Evolutionary conservation across 352 stramenopile species (phyloP), one percentile per base, ranked within the genome.

Genomic region (Nothophytophthora sp.): DNA sequence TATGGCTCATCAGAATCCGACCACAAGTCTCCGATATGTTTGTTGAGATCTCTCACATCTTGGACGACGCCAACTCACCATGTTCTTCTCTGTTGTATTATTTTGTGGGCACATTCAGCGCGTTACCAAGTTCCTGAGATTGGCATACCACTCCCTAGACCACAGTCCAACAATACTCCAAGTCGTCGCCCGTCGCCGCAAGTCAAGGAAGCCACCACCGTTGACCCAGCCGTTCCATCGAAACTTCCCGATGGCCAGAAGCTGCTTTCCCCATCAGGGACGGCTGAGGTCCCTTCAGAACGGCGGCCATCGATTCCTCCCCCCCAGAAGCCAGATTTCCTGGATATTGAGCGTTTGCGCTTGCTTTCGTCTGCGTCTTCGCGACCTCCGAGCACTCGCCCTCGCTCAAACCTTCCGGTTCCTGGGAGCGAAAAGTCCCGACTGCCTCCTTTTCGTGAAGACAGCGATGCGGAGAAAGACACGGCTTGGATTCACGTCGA

Each of bases 401-500:
- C 59, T 40, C 28, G 30, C 5, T 67, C 64, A 4, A 63, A 71
- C 5, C 20, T 67, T 15, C 36, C 59, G 4, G 13, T 13, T 16
- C 45, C 41, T 18, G 23, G 28, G 37, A 50, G 63, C 43, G 65
- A 63, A 7, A 66, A 37, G 41, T 15, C 47, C 13, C 54, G 40
- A 12, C 30, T 80, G 35, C 40, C 54, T 20, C 20, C 54, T 33
- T 66, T 75, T 44, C 47, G 7, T 37, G 59, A 63, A 19, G 53
- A 67, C 27, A 50, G 22, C 28, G 27, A 47, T 15, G 55, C 49
- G 11, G 51, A 77, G 34, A 44, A 13, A 35, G 36, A 66, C 19
- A 22, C 35, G 18, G 35, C 63, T 29, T 80, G 69, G 72, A 60
- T 82, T 13, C 42, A 42, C 28, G 61, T 81, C n/a, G 76, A 86